These are phyloP conservation scores for Rhizomucor miehei DNA, from an alignment of 371 early-diverging fungal genomes.

Conservation along the genomic window DNA sequence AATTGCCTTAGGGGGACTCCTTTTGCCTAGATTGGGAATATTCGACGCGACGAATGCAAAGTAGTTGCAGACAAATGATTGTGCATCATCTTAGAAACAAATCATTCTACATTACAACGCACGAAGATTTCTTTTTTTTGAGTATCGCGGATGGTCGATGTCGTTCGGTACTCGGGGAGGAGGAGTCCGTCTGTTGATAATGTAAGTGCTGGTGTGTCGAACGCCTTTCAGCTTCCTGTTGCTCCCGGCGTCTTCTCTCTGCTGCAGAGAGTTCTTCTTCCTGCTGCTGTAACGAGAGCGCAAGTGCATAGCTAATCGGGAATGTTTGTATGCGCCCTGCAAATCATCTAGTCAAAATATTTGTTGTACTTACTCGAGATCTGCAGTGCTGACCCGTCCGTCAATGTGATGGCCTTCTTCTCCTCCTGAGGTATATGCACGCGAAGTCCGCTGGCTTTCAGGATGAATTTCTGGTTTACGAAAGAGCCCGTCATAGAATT, in stretches of 20 bases:
- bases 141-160: too few relatives aligned
- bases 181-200: not conserved
- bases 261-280: conserved; percentile 32
- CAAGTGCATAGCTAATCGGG: conserved; percentile 52
- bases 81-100: too few relatives aligned
- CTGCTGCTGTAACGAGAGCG: conserved; percentile 56
- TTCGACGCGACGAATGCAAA: too few relatives aligned
- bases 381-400: conserved; percentile 2
- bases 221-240: not conserved
- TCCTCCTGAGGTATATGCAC: conserved; percentile 15
- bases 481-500: conserved; percentile 67
- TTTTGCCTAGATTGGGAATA: too few relatives aligned
- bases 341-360: not conserved
- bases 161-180: too few relatives aligned
- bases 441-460: not conserved
- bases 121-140: too few relatives aligned
- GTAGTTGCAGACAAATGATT: too few relatives aligned
- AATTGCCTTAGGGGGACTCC: too few relatives aligned
- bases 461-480: conserved; percentile 21
- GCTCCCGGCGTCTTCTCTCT: conserved; percentile 3
- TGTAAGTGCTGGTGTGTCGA: conserved; percentile 1
- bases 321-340: not conserved
- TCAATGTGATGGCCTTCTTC: conserved; percentile 20
- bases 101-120: too few relatives aligned
- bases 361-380: conserved; percentile 23